Evolutionary conservation across 2,329 filamentous ascomycete genomes (phyloP).

Genomic region (Alternaria sp.): DNA sequence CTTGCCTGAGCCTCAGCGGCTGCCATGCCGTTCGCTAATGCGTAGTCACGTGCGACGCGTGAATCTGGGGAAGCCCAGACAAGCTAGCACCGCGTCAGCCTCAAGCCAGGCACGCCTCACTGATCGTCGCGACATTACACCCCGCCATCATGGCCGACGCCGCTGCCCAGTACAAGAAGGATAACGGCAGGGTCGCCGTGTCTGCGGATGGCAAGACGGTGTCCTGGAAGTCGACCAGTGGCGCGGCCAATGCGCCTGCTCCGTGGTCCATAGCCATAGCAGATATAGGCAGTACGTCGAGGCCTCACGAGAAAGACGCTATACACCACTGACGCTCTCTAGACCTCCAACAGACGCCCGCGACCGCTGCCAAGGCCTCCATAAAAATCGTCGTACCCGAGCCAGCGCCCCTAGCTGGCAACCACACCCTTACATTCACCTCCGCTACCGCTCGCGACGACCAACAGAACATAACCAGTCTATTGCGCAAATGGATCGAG

Average conservation of each 20-base stretch:
- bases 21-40: slow-evolving; percentile 1
- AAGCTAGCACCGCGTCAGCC: slow-evolving; percentile 17
- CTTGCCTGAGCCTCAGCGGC: not conserved
- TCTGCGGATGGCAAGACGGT: slow-evolving; percentile 75
- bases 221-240: slow-evolving; percentile 77
- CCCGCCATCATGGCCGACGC: slow-evolving; percentile 46
- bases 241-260: slow-evolving; percentile 60
- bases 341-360: slow-evolving; percentile 96
- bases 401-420: slow-evolving; percentile 65
- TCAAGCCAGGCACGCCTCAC: not conserved
- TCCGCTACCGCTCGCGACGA: slow-evolving; percentile 79
- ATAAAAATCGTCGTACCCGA: slow-evolving; percentile 86
- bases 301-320: slow-evolving; percentile 1
- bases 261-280: slow-evolving; percentile 73
- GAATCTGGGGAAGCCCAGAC: slow-evolving; percentile 22
- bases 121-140: not conserved
- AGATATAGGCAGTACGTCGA: slow-evolving; percentile 79
- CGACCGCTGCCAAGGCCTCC: slow-evolving; percentile 87
- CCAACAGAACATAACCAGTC: slow-evolving; percentile 83
- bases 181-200: slow-evolving; percentile 83
- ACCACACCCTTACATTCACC: slow-evolving; percentile 90
- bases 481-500: slow-evolving; percentile 78
- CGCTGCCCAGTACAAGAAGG: slow-evolving; percentile 81
- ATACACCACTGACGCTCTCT: slow-evolving; percentile 15
- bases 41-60: slow-evolving; percentile 18